Evolutionary conservation across 441 rosid genomes (phyloP).

Genomic region (Erodium moschatum): DNA sequence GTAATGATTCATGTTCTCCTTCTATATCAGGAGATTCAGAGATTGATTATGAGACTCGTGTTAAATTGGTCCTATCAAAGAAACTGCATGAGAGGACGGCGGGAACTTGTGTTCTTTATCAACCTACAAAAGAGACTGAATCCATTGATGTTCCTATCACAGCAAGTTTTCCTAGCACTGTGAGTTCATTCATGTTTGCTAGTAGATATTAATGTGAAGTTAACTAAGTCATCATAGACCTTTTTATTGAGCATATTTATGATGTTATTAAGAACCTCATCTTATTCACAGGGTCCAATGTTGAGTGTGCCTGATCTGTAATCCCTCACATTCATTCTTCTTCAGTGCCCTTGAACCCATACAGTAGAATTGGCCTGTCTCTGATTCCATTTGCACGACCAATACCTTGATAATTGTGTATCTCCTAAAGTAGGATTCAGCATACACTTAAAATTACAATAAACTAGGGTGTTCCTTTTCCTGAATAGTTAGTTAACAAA

Average conservation of each 20-base stretch:
- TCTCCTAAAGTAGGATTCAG: not conserved
- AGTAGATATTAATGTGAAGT: not conserved
- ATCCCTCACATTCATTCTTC: not conserved
- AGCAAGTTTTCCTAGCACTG: slow-evolving; percentile 14
- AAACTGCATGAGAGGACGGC: slow-evolving; percentile 10
- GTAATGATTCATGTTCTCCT: not conserved
- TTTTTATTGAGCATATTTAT: not conserved
- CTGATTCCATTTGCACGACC: not conserved
- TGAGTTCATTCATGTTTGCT: slow-evolving; percentile 9
- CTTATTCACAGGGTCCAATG: not conserved
- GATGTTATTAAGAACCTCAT: not conserved
- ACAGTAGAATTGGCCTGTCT: not conserved
- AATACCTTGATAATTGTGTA: not conserved
- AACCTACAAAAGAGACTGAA: slow-evolving; percentile 7
- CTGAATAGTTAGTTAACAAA: not conserved
- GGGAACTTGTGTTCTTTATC: slow-evolving; percentile 13
- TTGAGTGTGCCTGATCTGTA: not conserved
- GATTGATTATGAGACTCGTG: not conserved
- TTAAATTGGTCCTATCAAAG: slow-evolving; percentile 17
- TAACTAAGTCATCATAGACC: not conserved
- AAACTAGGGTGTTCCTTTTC: not conserved
- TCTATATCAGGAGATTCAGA: slow-evolving; percentile 9
- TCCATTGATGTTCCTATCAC: slow-evolving; percentile 3
- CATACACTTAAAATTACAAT: not conserved
- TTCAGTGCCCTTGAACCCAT: slow-evolving; percentile 2